phyloP scores from a whole-genome alignment of 345 rosid genomes.

The Salix arbutifolia region DNA sequence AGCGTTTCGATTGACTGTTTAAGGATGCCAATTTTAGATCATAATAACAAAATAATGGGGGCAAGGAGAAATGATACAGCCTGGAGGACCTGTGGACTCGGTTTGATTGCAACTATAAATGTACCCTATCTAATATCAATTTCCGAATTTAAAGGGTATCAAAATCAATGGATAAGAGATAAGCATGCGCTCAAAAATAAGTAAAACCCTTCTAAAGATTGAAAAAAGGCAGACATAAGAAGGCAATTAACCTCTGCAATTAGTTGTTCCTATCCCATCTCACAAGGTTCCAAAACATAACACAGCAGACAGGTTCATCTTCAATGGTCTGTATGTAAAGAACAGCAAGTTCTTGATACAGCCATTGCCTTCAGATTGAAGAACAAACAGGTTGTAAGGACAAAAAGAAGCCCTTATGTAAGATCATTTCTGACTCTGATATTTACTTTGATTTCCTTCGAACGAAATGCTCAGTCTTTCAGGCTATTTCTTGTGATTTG shows the following conservation, averaged over 20 bases:
- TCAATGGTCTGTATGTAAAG: neutral
- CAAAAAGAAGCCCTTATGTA: neutral
- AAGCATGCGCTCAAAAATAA: neutral
- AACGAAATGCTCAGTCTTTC: neutral
- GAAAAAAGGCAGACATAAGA: no score
- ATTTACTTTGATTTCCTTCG: neutral
- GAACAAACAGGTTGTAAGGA: neutral
- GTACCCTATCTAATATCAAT: no score
- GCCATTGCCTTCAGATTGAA: neutral
- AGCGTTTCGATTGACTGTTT: no score
- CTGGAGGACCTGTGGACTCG: no score
- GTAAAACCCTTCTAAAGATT: neutral
- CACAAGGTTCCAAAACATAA: no score
- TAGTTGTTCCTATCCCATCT: no score
- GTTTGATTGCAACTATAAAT: no score
- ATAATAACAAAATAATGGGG: no score
- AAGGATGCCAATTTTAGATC: no score
- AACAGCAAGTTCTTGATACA: neutral
- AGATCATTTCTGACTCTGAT: neutral
- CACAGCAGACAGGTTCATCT: neutral
- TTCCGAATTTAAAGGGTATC: neutral
- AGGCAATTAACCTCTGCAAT: no score
- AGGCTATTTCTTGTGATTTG: neutral
- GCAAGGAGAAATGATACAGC: no score
- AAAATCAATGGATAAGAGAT: neutral